Evolutionary conservation across 2,329 filamentous ascomycete genomes (phyloP).

Genomic region (Talaromyces pinophilus): DNA sequence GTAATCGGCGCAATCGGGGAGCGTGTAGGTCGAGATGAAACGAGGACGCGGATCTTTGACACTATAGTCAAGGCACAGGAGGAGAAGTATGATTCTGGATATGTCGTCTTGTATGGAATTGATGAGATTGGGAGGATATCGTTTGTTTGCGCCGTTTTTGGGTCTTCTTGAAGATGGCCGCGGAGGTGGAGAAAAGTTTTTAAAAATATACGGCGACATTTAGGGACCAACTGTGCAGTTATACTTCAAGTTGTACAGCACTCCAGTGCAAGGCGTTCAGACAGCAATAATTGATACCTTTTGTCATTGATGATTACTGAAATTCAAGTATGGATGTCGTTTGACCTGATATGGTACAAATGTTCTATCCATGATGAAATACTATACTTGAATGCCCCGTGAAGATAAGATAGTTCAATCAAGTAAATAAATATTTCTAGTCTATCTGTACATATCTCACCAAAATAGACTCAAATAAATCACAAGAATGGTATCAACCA

Average conservation of each 20-base stretch:
- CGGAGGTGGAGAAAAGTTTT: slow-evolving; percentile 18
- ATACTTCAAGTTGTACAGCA: background rate
- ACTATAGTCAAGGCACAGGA: background rate
- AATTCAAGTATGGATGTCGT: background rate
- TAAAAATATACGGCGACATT: slow-evolving; percentile 13
- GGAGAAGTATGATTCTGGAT: background rate
- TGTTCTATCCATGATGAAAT: background rate
- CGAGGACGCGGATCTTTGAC: background rate
- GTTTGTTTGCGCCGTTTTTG: background rate
- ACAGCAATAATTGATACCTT: background rate
- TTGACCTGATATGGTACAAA: too few species aligned
- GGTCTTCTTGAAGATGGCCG: background rate
- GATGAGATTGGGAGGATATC: background rate
- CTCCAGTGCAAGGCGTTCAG: background rate
- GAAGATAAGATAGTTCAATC: background rate
- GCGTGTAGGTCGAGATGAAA: background rate
- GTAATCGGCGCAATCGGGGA: background rate
- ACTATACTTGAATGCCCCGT: background rate
- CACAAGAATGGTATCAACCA: slow-evolving; percentile 4
- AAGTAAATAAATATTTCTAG: background rate
- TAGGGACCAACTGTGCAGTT: slow-evolving; percentile 12
- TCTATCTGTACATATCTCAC: slow-evolving; percentile 1
- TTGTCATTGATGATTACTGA: background rate
- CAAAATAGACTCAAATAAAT: background rate
- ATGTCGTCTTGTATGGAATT: background rate